Conservation (phyloP, 2,329 filamentous ascomycete genomes). For the Xylaria sp. region DNA sequence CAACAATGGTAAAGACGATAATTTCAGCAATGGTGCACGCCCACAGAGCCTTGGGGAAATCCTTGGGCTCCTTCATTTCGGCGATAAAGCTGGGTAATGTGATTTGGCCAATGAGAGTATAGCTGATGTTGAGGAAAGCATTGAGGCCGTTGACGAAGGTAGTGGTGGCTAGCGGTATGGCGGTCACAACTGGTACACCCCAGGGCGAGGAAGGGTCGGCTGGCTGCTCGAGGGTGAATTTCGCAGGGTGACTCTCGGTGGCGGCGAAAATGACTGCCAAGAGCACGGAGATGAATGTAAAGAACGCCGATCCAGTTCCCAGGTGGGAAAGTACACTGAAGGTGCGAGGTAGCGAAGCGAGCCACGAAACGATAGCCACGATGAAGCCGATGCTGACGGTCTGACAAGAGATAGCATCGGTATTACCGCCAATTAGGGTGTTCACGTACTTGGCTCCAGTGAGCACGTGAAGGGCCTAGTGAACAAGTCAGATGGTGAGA, state of each 20-base stretch:
- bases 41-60: slow-evolving; percentile 93
- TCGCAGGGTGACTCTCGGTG: slow-evolving; percentile 74
- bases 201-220: slow-evolving; percentile 39
- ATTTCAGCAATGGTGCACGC: slow-evolving; percentile 88
- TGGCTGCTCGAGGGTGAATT: slow-evolving; percentile 57
- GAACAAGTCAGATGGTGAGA: slow-evolving; percentile 24
- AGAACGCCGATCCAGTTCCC: slow-evolving; percentile 79
- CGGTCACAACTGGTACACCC: slow-evolving; percentile 71
- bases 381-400: slow-evolving; percentile 82
- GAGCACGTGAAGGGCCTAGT: slow-evolving; percentile 77
- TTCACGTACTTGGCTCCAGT: slow-evolving; percentile 88
- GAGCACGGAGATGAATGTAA: slow-evolving; percentile 89
- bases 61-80: slow-evolving; percentile 81
- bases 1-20: slow-evolving; percentile 83
- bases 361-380: slow-evolving; percentile 74
- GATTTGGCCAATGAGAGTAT: slow-evolving; percentile 95
- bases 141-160: slow-evolving; percentile 83
- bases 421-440: slow-evolving; percentile 76
- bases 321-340: slow-evolving; percentile 81
- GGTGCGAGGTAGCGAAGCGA: slow-evolving; percentile 83
- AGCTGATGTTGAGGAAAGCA: slow-evolving; percentile 93
- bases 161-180: slow-evolving; percentile 70
- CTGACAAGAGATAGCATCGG: slow-evolving; percentile 64
- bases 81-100: slow-evolving; percentile 94
- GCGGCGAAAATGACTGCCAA: slow-evolving; percentile 83